Base-by-base conservation (phyloP, 768 basidiomycete genomes). In the Suillus placidus region DNA sequence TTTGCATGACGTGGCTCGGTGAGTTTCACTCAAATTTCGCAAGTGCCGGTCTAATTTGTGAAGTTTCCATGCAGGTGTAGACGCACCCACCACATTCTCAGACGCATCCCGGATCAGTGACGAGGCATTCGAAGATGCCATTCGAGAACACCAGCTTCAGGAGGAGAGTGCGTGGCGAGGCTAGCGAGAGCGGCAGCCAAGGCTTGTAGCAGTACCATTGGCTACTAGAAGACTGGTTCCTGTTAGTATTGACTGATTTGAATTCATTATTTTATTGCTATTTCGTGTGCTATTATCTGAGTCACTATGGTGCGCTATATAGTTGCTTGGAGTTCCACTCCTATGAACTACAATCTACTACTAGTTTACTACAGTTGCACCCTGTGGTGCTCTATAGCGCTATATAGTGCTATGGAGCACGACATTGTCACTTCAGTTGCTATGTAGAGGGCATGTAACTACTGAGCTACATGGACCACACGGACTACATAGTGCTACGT, bases 11-110 rank as follows among this genome's bases (percentile, higher is more conserved):
- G 13, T 26, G 13, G 23, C 49, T 51, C 2, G 13, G 49, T 51
- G 49, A 26, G 49, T 51, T 51, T 51, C 23, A 51, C 49, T 51
- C 23, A 1, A 51, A 26, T 51, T 51, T 51, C 6, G 6, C 49
- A 51, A 51, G 49, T 26, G 23, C 49, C 23, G 26, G 49, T 26
- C 49, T 51, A 51, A 51, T 26, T 26, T 26, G 49, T 6, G 1
- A 51, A 51, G 49, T 51, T 51, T 51, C 49, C 49, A 51, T 51
- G 49, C 49, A 26, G 49, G 49, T 51, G 23, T 51, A 51, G 49
- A 49, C 0, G 13, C 49, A 49, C 49, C 6, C 49, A 49, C 49
- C 7, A 49, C 49, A 26, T 2, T 49, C 23, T 49, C 49, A 49
- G 23, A 47, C n/a, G 4, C n/a, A 47, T 47, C 45, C 45, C 0